Evolutionary conservation across 441 rosid species (phyloP).

Genomic region (Aquilaria agallochum): DNA sequence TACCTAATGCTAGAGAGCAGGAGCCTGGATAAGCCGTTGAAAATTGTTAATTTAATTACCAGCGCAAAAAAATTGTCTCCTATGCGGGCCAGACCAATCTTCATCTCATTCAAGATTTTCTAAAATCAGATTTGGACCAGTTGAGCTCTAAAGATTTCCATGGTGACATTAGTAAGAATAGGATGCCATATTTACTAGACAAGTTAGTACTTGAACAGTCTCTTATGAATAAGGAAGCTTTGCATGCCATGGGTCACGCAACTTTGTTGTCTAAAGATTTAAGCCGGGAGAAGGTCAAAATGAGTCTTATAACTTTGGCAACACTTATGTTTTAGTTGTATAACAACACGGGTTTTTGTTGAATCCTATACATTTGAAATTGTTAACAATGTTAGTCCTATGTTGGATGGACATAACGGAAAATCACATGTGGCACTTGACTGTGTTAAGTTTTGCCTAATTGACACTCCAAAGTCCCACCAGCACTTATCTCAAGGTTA

Average conservation of each 20-base stretch:
- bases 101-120: constrained; percentile 51
- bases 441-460: no score
- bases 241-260: constrained; percentile 23
- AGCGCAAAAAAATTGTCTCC: constrained; percentile 21
- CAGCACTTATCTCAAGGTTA: no score
- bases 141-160: constrained; percentile 14
- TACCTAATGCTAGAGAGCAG: constrained; percentile 18
- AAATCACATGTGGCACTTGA: no score
- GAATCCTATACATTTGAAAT: no score
- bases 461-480: no score
- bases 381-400: no score
- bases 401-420: no score
- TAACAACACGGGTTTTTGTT: no score
- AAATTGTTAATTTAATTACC: constrained; percentile 43
- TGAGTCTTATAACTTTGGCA: no score
- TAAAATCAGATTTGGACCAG: constrained; percentile 31
- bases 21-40: constrained; percentile 40
- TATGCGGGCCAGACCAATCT: constrained; percentile 33
- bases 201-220: constrained; percentile 23
- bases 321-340: no score
- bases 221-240: constrained; percentile 19
- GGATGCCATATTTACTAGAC: constrained; percentile 24
- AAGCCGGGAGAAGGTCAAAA: constrained; percentile 17
- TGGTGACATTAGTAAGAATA: constrained; percentile 7
- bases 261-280: constrained; percentile 47